A percentile compares a stretch with the other conserved stretches of the same genome.
phyloP scores from a whole-genome alignment of 208 protist genomes.

The Crithidia bombi region DNA sequence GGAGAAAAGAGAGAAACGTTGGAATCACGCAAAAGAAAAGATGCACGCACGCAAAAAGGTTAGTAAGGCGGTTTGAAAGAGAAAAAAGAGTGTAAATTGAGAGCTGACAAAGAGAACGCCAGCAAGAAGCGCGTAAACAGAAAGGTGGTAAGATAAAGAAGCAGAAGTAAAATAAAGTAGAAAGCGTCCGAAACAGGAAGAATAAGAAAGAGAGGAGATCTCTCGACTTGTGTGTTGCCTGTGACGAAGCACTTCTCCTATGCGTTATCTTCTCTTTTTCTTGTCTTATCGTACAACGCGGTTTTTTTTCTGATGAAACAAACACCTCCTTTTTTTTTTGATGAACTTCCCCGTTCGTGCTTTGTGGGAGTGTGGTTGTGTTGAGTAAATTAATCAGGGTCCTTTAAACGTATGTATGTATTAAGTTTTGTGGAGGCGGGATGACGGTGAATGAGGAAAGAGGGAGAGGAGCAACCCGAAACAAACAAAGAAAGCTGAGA shows the following conservation, averaged over 20 bases:
- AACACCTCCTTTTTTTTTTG: not conserved
- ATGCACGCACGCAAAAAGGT: no score
- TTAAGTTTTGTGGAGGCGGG: not conserved
- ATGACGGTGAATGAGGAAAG: not conserved
- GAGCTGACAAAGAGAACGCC: not conserved
- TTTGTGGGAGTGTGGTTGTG: not conserved
- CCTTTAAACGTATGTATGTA: not conserved
- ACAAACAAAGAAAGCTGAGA: not conserved
- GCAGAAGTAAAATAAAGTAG: slow-evolving; percentile 11
- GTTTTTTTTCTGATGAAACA: not conserved
- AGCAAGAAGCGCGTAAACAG: not conserved
- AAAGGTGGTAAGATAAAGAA: slow-evolving; percentile 3
- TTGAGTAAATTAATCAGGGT: not conserved
- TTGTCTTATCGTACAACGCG: slow-evolving; percentile 8
- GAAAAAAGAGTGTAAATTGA: no score
- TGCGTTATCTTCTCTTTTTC: not conserved
- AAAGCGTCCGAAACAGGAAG: no score
- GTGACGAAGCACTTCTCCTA: not conserved
- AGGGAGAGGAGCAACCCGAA: not conserved
- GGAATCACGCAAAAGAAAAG: slow-evolving; percentile 5
- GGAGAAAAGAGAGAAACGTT: slow-evolving; percentile 6
- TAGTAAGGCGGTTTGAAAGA: no score
- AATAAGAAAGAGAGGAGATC: slow-evolving; percentile 18
- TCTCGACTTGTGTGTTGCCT: not conserved
- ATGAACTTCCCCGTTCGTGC: not conserved